A percentile compares a stretch with the other conserved stretches of the same genome.
Conservation (phyloP, 2,329 filamentous ascomycete species). For the Zasmidium cellare region DNA sequence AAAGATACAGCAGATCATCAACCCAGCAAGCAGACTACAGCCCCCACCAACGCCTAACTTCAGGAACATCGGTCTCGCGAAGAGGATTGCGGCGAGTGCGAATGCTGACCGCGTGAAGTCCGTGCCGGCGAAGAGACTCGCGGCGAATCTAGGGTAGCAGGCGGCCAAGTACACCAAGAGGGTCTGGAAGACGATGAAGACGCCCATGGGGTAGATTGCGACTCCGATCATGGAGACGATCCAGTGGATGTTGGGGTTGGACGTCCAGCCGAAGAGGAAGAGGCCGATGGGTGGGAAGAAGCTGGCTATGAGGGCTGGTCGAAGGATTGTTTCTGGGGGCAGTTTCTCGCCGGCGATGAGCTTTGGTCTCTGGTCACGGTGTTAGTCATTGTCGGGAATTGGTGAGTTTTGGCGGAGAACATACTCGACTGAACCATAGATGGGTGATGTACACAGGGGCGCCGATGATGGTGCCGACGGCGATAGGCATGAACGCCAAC, state of each 20-base stretch:
- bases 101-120: conserved; percentile 45
- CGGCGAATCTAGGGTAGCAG: conserved; percentile 47
- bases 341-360: conserved; percentile 24
- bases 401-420: background rate
- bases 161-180: conserved; percentile 42
- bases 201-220: conserved; percentile 38
- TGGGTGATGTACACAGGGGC: conserved; percentile 16
- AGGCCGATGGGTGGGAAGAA: conserved; percentile 33
- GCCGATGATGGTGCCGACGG: conserved; percentile 1
- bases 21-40: conserved; percentile 8
- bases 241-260: conserved; percentile 34
- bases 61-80: conserved; percentile 12
- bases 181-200: conserved; percentile 45
- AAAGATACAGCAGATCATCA: conserved; percentile 7
- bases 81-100: conserved; percentile 6
- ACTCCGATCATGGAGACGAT: conserved; percentile 43
- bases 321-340: conserved; percentile 34
- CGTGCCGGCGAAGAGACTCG: conserved; percentile 61
- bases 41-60: conserved; percentile 12
- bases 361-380: background rate
- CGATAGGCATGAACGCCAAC: conserved; percentile 16
- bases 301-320: conserved; percentile 31
- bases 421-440: conserved; percentile 26
- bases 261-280: conserved; percentile 32
- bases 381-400: background rate